These are phyloP conservation scores for Lasiodiplodia sp. DNA, from an alignment of 2,329 filamentous ascomycete species.

Conservation along the genomic window DNA sequence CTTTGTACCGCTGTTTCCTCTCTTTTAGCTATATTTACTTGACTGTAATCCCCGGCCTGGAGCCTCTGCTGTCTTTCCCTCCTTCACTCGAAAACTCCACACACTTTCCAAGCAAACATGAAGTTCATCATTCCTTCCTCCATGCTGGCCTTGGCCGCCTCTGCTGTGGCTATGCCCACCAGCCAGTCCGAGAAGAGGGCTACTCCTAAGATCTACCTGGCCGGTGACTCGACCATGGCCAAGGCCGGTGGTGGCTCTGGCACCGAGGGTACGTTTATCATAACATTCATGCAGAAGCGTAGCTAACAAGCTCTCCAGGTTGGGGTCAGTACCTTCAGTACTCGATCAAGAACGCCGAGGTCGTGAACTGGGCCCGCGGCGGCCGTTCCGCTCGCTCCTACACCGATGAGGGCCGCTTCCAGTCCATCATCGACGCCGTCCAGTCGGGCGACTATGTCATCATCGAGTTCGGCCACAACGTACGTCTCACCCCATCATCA, in stretches of 20 bases:
- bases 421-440: constrained; percentile 60
- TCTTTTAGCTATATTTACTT: constrained; percentile 8
- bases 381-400: constrained; percentile 72
- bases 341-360: constrained; percentile 51
- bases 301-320: constrained; percentile 47
- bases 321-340: constrained; percentile 68
- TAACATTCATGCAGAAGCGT: neutral
- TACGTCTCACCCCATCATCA: neutral
- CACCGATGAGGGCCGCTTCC: constrained; percentile 69
- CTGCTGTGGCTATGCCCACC: constrained; percentile 21
- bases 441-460: constrained; percentile 67
- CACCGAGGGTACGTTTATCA: constrained; percentile 34
- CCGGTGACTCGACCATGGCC: constrained; percentile 68
- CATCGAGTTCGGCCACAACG: constrained; percentile 74
- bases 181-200: constrained; percentile 24
- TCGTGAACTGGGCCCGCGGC: constrained; percentile 69
- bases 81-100: neutral
- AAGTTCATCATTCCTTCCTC: constrained; percentile 27
- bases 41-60: constrained; percentile 17
- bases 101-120: constrained; percentile 2
- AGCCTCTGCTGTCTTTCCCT: constrained; percentile 15
- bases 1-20: neutral
- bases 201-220: constrained; percentile 56
- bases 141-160: constrained; percentile 15
- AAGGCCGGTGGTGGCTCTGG: constrained; percentile 48